phyloP scores from a whole-genome alignment of 192 early-diverging fungal genomes.

The Globomyces pollinis-pini region DNA sequence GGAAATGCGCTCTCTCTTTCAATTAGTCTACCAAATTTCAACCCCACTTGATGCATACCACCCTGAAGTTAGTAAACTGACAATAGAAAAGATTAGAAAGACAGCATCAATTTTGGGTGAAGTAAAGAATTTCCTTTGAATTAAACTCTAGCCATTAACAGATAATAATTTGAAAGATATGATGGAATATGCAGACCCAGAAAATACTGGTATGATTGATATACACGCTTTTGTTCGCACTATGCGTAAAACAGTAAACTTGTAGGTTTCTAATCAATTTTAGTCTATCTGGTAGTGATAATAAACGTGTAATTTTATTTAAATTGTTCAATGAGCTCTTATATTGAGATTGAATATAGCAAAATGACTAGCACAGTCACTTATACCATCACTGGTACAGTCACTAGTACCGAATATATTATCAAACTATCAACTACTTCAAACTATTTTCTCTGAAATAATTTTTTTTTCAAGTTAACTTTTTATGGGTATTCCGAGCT shows the following conservation, averaged over 20 bases:
- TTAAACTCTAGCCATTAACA: too few relatives aligned
- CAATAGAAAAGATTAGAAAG: not conserved
- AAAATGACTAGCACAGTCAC: too few relatives aligned
- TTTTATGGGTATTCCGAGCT: constrained; percentile 30
- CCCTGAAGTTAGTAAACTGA: not conserved
- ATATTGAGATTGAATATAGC: too few relatives aligned
- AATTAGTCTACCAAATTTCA: not conserved
- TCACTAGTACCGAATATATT: too few relatives aligned
- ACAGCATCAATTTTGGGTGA: not conserved
- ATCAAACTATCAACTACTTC: not conserved
- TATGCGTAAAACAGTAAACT: constrained; percentile 4
- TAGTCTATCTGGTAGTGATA: too few relatives aligned
- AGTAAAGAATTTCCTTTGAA: too few relatives aligned
- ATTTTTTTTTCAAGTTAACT: not conserved
- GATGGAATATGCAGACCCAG: not conserved
- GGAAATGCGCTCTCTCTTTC: not conserved
- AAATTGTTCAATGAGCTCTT: too few relatives aligned
- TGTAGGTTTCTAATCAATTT: too few relatives aligned
- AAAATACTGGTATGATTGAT: not conserved
- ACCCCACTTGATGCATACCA: not conserved
- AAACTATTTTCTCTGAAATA: not conserved
- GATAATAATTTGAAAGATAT: constrained; percentile 2
- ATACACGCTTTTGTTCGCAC: not conserved
- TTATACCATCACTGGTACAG: too few relatives aligned
- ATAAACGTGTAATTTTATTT: too few relatives aligned